These are phyloP conservation scores for Cucumis cinereus DNA, from an alignment of 306 rosid genomes.

Conservation along the genomic window DNA sequence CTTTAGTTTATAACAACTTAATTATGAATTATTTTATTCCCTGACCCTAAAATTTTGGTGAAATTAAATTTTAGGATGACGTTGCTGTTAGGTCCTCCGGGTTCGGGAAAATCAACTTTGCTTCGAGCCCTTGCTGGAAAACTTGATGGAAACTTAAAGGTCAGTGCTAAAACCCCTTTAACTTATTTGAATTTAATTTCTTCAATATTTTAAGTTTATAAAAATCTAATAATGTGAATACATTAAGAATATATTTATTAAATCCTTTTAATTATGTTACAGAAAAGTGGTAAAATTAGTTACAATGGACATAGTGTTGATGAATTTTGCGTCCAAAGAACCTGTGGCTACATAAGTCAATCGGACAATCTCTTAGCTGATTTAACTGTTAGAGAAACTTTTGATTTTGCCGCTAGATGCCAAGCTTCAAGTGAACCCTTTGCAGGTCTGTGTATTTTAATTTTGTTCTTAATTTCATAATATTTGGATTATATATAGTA, in stretches of 20 bases:
- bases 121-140: slow-evolving; percentile 75
- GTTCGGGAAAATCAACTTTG: slow-evolving; percentile 66
- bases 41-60: background rate
- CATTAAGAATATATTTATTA: no score
- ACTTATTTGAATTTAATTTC: background rate
- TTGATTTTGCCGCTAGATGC: slow-evolving; percentile 90
- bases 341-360: slow-evolving; percentile 76
- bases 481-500: no score
- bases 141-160: slow-evolving; percentile 51
- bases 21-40: no score
- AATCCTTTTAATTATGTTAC: no score
- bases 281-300: slow-evolving; percentile 58
- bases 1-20: no score
- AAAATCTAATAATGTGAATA: no score
- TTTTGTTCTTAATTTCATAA: no score
- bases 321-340: slow-evolving; percentile 62
- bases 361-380: slow-evolving; percentile 79
- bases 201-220: no score
- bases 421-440: slow-evolving; percentile 71
- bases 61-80: slow-evolving; percentile 64
- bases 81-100: slow-evolving; percentile 74
- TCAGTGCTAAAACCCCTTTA: background rate
- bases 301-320: slow-evolving; percentile 49
- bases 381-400: slow-evolving; percentile 71
- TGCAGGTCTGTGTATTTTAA: slow-evolving; percentile 28